A percentile compares a stretch with the other conserved stretches of the same genome.
These are phyloP conservation scores for Rehmannia glutinosa DNA, from an alignment of 257 asterid genomes.

Conservation along the genomic window DNA sequence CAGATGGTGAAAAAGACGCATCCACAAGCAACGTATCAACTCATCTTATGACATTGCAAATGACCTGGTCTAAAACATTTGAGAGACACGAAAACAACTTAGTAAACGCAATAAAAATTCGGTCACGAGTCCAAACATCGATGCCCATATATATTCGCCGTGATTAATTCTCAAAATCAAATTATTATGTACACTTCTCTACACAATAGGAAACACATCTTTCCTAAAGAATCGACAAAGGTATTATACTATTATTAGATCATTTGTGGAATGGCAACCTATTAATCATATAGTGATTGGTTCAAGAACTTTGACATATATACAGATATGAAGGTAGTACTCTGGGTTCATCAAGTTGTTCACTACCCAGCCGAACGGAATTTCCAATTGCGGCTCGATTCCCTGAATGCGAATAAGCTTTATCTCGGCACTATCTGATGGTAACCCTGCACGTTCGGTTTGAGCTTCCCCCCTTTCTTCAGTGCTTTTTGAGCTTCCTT, in stretches of 20 bases:
- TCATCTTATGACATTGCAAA: no score
- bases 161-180: neutral
- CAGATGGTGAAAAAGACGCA: no score
- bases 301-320: constrained; percentile 51
- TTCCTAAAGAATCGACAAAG: neutral
- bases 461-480: constrained; percentile 33
- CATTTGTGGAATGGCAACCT: neutral
- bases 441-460: constrained; percentile 17
- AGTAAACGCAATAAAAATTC: no score
- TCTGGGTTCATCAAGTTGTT: constrained; percentile 93
- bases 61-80: no score
- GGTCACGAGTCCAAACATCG: neutral
- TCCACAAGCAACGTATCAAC: no score
- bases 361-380: constrained; percentile 93
- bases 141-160: neutral
- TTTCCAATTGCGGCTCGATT: constrained; percentile 75
- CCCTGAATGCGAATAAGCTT: constrained; percentile 88
- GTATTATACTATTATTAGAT: neutral
- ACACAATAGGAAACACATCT: neutral
- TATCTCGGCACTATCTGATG: constrained; percentile 46
- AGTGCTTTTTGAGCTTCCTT: constrained; percentile 30
- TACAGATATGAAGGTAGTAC: constrained; percentile 87
- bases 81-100: no score
- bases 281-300: constrained; percentile 33
- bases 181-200: constrained; percentile 19